Conservation (phyloP, 2,329 filamentous ascomycete species). For the Beauveria sp. region DNA sequence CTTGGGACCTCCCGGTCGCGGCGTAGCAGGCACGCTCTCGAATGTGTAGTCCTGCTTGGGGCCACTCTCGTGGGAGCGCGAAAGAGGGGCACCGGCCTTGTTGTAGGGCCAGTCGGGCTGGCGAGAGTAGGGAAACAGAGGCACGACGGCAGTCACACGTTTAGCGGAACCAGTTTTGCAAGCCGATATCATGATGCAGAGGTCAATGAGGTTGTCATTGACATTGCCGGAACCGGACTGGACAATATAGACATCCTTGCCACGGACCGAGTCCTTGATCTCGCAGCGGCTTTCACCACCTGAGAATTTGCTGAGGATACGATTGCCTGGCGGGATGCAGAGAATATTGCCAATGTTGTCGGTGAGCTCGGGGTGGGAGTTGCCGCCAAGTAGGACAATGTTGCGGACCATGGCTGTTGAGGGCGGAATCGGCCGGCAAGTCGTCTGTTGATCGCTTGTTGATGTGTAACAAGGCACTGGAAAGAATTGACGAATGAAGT, state of each 20-base stretch:
- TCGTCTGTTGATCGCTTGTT: not conserved
- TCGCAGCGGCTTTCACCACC: conserved; percentile 93
- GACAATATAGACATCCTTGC: conserved; percentile 98
- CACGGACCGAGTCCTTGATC: conserved; percentile 91
- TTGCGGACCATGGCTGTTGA: conserved; percentile 72
- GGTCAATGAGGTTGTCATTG: conserved; percentile 94
- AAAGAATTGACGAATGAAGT: not conserved
- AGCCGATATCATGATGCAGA: conserved; percentile 96
- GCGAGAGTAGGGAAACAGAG: conserved; percentile 92
- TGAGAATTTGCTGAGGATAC: conserved; percentile 84
- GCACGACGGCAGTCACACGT: conserved; percentile 86
- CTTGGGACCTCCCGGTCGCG: conserved; percentile 62
- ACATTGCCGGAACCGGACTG: conserved; percentile 88
- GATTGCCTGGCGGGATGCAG: conserved; percentile 75
- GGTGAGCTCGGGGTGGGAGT: conserved; percentile 82
- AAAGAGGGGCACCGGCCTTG: conserved; percentile 83
- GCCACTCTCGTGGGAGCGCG: conserved; percentile 40
- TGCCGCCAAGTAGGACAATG: conserved; percentile 87
- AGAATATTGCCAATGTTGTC: conserved; percentile 83
- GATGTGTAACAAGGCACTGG: not conserved
- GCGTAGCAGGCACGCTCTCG: conserved; percentile 84
- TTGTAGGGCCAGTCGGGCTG: conserved; percentile 97
- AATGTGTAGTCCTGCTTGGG: conserved; percentile 68
- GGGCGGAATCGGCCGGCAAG: conserved; percentile 12
- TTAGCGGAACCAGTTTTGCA: conserved; percentile 92